These are phyloP conservation scores for Clavariopsis aquatica DNA, from an alignment of 495 filamentous ascomycete species.

Conservation along the genomic window DNA sequence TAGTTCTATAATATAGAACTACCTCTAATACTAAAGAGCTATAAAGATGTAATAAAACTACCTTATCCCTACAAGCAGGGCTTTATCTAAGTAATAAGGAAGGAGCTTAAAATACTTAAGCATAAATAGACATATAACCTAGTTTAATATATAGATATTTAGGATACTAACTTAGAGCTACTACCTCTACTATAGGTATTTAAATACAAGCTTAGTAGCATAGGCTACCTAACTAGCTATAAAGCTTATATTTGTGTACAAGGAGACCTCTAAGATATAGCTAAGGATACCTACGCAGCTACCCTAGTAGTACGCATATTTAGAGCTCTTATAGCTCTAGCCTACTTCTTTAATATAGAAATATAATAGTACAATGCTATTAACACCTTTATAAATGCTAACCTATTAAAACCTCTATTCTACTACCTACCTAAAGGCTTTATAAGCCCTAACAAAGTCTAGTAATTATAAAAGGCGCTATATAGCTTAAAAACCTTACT, in stretches of 20 bases:
- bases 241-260: conserved; percentile 45
- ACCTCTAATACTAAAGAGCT: no score
- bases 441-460: not conserved
- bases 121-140: no score
- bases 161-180: no score
- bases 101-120: no score
- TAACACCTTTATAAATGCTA: conserved; percentile 41
- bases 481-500: not conserved
- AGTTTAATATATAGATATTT: no score
- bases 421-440: not conserved
- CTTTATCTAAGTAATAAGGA: no score
- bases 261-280: conserved; percentile 39
- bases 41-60: no score
- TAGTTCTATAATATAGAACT: no score
- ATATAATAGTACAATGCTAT: conserved; percentile 37
- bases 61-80: no score
- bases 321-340: not conserved
- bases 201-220: not conserved
- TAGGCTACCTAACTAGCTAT: conserved; percentile 35
- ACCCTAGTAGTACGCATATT: not conserved
- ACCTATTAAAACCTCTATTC: not conserved
- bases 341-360: not conserved
- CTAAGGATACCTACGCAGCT: not conserved
- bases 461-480: not conserved
- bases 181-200: not conserved